These are phyloP conservation scores for Didymosphaeria variabile DNA, from an alignment of 2,329 filamentous ascomycete genomes.

Conservation along the genomic window DNA sequence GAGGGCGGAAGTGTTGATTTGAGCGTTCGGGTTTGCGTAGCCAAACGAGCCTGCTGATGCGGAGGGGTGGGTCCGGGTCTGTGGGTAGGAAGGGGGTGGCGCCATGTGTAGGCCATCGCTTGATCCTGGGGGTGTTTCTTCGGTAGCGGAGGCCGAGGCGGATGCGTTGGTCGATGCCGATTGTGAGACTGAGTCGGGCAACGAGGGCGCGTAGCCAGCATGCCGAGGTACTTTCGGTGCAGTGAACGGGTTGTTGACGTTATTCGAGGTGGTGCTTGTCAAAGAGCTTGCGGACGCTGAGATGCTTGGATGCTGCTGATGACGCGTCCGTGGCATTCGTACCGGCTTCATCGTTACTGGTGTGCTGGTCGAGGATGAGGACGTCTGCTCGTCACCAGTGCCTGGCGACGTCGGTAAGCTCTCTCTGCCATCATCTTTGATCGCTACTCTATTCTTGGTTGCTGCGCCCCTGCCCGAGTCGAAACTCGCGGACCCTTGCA, in stretches of 20 bases:
- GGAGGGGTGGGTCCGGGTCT: slow-evolving; percentile 37
- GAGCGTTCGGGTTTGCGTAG: slow-evolving; percentile 35
- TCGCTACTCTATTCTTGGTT: slow-evolving; percentile 40
- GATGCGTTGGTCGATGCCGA: slow-evolving; percentile 42
- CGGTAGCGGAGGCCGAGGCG: slow-evolving; percentile 40
- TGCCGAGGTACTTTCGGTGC: slow-evolving; percentile 26
- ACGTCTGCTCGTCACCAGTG: slow-evolving; percentile 33
- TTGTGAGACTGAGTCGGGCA: slow-evolving; percentile 38
- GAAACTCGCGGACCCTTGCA: slow-evolving; percentile 47
- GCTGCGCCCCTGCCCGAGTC: slow-evolving; percentile 43
- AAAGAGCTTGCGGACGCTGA: slow-evolving; percentile 45
- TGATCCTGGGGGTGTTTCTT: slow-evolving; percentile 48
- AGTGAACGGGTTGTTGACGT: slow-evolving; percentile 37
- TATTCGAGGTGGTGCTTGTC: slow-evolving; percentile 38
- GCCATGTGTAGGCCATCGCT: slow-evolving; percentile 49
- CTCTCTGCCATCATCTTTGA: slow-evolving; percentile 36
- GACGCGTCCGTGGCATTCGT: slow-evolving; percentile 32
- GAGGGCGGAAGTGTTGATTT: slow-evolving; percentile 36
- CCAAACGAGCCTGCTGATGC: slow-evolving; percentile 33
- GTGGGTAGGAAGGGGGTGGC: slow-evolving; percentile 40
- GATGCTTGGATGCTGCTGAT: slow-evolving; percentile 44
- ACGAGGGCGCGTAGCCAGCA: slow-evolving; percentile 32
- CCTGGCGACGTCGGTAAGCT: slow-evolving; percentile 35
- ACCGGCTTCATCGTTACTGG: slow-evolving; percentile 46
- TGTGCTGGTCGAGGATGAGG: slow-evolving; percentile 43